Evolutionary conservation across 768 basidiomycete species (phyloP).

Genomic region (Lenzites betulinus): DNA sequence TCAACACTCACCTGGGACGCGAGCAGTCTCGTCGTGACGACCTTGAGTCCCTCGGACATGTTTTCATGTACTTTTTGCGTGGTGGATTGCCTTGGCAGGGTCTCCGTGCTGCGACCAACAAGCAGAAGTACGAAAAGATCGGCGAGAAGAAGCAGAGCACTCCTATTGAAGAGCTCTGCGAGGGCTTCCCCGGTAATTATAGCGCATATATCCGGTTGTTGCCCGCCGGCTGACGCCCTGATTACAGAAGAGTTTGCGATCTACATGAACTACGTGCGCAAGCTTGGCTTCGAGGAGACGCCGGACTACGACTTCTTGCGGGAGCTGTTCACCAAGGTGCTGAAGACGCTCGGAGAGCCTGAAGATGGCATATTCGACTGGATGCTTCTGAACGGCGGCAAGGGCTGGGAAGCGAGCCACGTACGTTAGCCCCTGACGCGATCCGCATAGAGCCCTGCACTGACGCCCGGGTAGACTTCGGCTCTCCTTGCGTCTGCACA

Average conservation of each 20-base stretch:
- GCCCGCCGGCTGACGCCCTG: not conserved
- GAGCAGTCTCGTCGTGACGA: constrained; percentile 96
- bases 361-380: constrained; percentile 96
- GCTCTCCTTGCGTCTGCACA: constrained; percentile 49
- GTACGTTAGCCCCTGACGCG: constrained; percentile 47
- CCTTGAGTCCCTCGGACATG: constrained; percentile 94
- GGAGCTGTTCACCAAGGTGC: constrained; percentile 89
- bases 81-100: constrained; percentile 99
- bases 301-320: constrained; percentile 98
- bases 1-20: constrained; percentile 97
- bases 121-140: constrained; percentile 99
- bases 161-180: constrained; percentile 87
- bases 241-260: constrained; percentile 91
- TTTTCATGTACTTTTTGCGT: constrained; percentile 98
- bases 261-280: constrained; percentile 99
- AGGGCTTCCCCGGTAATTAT: constrained; percentile 89
- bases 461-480: constrained; percentile 36
- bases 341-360: constrained; percentile 83
- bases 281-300: constrained; percentile 95
- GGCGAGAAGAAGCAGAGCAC: constrained; percentile 99
- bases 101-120: constrained; percentile 95
- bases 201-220: not conserved
- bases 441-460: not conserved
- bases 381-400: constrained; percentile 93
- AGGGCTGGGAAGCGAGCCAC: constrained; percentile 91